Percentiles rank a stretch among this genome's conserved stretches.
Evolutionary conservation across 768 basidiomycete genomes (phyloP).

Genomic region (Hericium rajendrae): DNA sequence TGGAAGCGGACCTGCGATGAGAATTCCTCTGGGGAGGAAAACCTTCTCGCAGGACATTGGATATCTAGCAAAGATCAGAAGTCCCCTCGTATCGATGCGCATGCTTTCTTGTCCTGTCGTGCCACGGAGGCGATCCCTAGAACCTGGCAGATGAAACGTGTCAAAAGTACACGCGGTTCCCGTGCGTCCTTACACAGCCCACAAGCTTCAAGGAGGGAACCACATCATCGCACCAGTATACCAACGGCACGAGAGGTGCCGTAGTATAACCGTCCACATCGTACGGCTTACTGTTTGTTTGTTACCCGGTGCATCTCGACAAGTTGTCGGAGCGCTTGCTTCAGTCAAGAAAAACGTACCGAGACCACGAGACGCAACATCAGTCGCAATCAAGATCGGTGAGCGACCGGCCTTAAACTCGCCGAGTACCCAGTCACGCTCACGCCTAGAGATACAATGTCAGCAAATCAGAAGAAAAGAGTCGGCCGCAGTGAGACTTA

Average conservation of each 20-base stretch:
- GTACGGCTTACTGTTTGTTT: slow-evolving; percentile 17
- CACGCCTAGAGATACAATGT: slow-evolving; percentile 46
- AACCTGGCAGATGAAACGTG: slow-evolving; percentile 25
- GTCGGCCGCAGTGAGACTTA: slow-evolving; percentile 28
- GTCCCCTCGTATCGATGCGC: slow-evolving; percentile 23
- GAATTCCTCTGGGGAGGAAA: slow-evolving; percentile 11
- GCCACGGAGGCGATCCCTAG: slow-evolving; percentile 26
- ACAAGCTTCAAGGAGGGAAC: slow-evolving; percentile 7
- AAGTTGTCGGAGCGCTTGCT: slow-evolving; percentile 36
- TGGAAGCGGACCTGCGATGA: slow-evolving; percentile 31
- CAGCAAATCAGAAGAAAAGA: background rate
- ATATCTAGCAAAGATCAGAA: slow-evolving; percentile 14
- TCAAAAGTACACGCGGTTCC: slow-evolving; percentile 9
- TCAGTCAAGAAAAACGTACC: slow-evolving; percentile 66
- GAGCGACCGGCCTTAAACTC: slow-evolving; percentile 98
- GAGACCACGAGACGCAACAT: slow-evolving; percentile 98
- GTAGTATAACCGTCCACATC: slow-evolving; percentile 2
- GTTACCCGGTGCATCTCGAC: slow-evolving; percentile 23
- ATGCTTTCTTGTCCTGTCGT: slow-evolving; percentile 26
- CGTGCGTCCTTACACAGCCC: slow-evolving; percentile 3
- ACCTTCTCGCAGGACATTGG: slow-evolving; percentile 13
- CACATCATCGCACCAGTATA: slow-evolving; percentile 14
- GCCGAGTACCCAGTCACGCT: slow-evolving; percentile 97
- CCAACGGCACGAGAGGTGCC: slow-evolving; percentile 9
- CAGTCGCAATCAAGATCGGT: slow-evolving; percentile 97